Evolutionary conservation across 2,329 filamentous ascomycete genomes (phyloP).

Genomic region (Ophioceras dolichostomum): DNA sequence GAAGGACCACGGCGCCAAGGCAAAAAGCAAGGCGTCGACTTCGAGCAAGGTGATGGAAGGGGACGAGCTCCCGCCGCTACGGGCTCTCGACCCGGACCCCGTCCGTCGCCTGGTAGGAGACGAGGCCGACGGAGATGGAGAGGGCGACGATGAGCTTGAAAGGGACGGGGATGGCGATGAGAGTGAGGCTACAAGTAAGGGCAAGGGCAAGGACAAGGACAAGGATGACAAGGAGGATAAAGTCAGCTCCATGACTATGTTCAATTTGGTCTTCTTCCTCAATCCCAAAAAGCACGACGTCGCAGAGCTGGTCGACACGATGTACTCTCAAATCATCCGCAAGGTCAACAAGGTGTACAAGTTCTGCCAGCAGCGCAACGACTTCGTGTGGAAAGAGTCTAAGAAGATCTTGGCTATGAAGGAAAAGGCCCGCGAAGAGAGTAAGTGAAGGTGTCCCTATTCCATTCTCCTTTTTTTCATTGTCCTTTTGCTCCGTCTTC

Average conservation of each 20-base stretch:
- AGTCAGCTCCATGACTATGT: slow-evolving; percentile 79
- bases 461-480: not conserved
- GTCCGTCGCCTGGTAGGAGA: slow-evolving; percentile 4
- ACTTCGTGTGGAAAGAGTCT: slow-evolving; percentile 87
- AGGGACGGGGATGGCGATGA: slow-evolving; percentile 16
- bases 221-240: slow-evolving; percentile 47
- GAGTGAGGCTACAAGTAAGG: too few relatives aligned
- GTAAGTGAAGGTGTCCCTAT: too few relatives aligned
- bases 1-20: slow-evolving; percentile 16
- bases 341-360: slow-evolving; percentile 89
- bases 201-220: slow-evolving; percentile 13
- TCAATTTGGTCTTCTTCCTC: slow-evolving; percentile 89
- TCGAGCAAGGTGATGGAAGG: slow-evolving; percentile 11
- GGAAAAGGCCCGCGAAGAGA: slow-evolving; percentile 64
- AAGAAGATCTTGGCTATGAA: slow-evolving; percentile 72
- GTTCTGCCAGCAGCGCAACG: slow-evolving; percentile 78
- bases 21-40: slow-evolving; percentile 4
- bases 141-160: too few relatives aligned
- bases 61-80: slow-evolving; percentile 6
- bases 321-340: slow-evolving; percentile 82
- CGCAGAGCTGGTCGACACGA: slow-evolving; percentile 57
- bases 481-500: not conserved
- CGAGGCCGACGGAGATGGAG: too few relatives aligned
- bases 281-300: slow-evolving; percentile 69
- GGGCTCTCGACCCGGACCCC: slow-evolving; percentile 14